Percentiles rank a stretch among this genome's conserved stretches.
phyloP scores from a whole-genome alignment of 2,329 filamentous ascomycete genomes.

The Diaporthe helianthi region DNA sequence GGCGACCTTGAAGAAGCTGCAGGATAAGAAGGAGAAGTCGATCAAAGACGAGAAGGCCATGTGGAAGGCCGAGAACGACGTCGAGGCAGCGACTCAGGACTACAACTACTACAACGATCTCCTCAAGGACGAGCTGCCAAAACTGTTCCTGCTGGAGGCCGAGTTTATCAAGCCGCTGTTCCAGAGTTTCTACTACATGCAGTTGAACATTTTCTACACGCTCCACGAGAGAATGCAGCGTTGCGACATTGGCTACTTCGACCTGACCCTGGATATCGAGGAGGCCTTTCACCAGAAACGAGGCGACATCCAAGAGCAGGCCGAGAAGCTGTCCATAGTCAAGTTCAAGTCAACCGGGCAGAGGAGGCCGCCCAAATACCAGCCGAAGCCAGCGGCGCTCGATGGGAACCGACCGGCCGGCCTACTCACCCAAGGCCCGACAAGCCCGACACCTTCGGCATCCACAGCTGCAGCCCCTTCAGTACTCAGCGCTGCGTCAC shows the following conservation, averaged over 20 bases:
- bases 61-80: slow-evolving; percentile 92
- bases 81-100: slow-evolving; percentile 91
- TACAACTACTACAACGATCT: slow-evolving; percentile 98
- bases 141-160: slow-evolving; percentile 87
- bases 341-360: slow-evolving; percentile 91
- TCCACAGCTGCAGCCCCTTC: slow-evolving; percentile 13
- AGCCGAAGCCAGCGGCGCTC: slow-evolving; percentile 60
- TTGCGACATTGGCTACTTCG: slow-evolving; percentile 97
- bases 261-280: slow-evolving; percentile 88
- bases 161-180: slow-evolving; percentile 97
- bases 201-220: slow-evolving; percentile 98
- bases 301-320: slow-evolving; percentile 82
- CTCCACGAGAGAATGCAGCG: slow-evolving; percentile 97
- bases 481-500: slow-evolving; percentile 10
- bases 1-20: slow-evolving; percentile 84
- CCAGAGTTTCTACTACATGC: slow-evolving; percentile 99
- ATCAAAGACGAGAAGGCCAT: slow-evolving; percentile 97
- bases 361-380: slow-evolving; percentile 65
- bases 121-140: slow-evolving; percentile 93
- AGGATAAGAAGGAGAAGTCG: slow-evolving; percentile 96
- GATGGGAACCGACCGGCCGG: slow-evolving; percentile 51
- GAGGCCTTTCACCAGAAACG: slow-evolving; percentile 90
- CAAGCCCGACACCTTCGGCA: slow-evolving; percentile 34
- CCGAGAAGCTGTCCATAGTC: slow-evolving; percentile 84
- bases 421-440: slow-evolving; percentile 58